A percentile compares a stretch with the other conserved stretches of the same genome.
phyloP scores from a whole-genome alignment of 2,329 filamentous ascomycete genomes.

The Fusarium brevicatenulatum region DNA sequence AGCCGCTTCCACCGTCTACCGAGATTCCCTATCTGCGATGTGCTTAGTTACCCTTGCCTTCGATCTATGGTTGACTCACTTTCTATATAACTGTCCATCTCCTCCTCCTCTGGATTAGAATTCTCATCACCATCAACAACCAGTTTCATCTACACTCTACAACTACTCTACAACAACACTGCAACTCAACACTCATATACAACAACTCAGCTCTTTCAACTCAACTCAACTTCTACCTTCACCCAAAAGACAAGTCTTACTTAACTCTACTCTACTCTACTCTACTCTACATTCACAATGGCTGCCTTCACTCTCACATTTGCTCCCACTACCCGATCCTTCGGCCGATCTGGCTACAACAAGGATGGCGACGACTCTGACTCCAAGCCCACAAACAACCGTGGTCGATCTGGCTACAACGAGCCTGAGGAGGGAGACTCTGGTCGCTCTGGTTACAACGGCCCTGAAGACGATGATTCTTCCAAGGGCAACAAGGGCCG shows the following conservation, averaged over 20 bases:
- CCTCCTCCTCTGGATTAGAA: constrained; percentile 9
- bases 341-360: constrained; percentile 41
- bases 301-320: constrained; percentile 44
- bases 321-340: constrained; percentile 39
- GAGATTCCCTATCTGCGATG: constrained; percentile 13
- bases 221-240: not conserved
- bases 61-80: not conserved
- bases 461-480: constrained; percentile 43
- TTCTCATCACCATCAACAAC: constrained; percentile 26
- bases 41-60: constrained; percentile 3
- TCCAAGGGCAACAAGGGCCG: constrained; percentile 52
- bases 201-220: constrained; percentile 4
- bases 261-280: not conserved
- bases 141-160: constrained; percentile 12
- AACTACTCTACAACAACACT: constrained; percentile 1
- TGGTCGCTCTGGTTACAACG: constrained; percentile 56
- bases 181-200: not conserved
- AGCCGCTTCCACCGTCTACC: constrained; percentile 29
- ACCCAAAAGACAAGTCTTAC: not conserved
- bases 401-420: constrained; percentile 58
- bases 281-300: constrained; percentile 38
- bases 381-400: constrained; percentile 48
- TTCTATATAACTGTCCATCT: constrained; percentile 32
- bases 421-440: constrained; percentile 50
- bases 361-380: constrained; percentile 44